Percentiles rank a stretch among this genome's conserved stretches.
Evolutionary conservation across 2,329 filamentous ascomycete species (phyloP).

Genomic region (Cladophialophora yegresii): DNA sequence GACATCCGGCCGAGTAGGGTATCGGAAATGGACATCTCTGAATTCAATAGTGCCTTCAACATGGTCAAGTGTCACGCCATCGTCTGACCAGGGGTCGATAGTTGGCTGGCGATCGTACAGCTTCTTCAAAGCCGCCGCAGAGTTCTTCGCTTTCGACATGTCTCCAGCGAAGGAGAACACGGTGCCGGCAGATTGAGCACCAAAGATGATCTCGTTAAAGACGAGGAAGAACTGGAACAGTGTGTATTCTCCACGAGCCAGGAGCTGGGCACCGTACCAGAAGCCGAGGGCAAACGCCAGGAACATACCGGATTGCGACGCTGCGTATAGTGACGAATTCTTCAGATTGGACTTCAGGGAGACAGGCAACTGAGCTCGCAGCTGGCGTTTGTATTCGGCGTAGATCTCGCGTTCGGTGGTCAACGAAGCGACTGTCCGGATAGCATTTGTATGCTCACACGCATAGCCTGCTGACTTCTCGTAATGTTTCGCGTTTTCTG

Average conservation of each 20-base stretch:
- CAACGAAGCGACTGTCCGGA: conserved; percentile 87
- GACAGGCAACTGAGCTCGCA: conserved; percentile 66
- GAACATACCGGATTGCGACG: conserved; percentile 81
- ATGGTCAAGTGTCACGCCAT: conserved; percentile 63
- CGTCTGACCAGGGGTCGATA: conserved; percentile 78
- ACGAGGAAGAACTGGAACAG: conserved; percentile 91
- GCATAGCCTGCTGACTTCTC: conserved; percentile 80
- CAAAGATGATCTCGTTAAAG: conserved; percentile 85
- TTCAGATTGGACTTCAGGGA: conserved; percentile 73
- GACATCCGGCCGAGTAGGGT: conserved; percentile 86
- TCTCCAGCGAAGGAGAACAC: conserved; percentile 89
- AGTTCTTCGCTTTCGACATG: conserved; percentile 88
- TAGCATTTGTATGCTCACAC: conserved; percentile 89
- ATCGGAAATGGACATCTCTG: conserved; percentile 88
- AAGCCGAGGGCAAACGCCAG: conserved; percentile 83
- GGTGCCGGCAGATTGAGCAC: conserved; percentile 85
- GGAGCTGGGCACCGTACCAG: conserved; percentile 83
- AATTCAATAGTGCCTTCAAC: conserved; percentile 84
- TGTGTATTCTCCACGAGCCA: conserved; percentile 69
- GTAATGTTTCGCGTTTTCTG: conserved; percentile 76
- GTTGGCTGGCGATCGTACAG: conserved; percentile 79
- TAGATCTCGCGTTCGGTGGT: conserved; percentile 84
- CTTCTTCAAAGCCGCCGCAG: conserved; percentile 75
- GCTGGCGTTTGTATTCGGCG: conserved; percentile 65
- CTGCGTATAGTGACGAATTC: conserved; percentile 77